These are phyloP conservation scores for Microcyclospora pomicola DNA, from an alignment of 2,329 filamentous ascomycete genomes.

Conservation along the genomic window DNA sequence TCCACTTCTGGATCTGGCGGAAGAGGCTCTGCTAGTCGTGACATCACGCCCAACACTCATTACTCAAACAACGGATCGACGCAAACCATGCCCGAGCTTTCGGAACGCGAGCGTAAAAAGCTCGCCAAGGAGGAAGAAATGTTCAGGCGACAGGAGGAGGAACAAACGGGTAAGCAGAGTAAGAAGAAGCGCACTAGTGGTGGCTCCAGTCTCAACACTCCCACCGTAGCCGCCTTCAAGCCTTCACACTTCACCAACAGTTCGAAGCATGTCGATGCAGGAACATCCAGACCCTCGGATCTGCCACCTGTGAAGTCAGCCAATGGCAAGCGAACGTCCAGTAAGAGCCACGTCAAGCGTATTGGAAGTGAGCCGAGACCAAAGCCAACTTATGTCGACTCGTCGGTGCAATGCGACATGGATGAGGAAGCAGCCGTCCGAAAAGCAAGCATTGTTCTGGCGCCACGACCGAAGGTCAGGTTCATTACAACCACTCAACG, in stretches of 20 bases:
- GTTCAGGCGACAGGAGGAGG: slow-evolving; percentile 48
- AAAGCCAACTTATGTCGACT: slow-evolving; percentile 18
- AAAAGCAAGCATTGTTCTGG: slow-evolving; percentile 1
- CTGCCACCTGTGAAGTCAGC: slow-evolving; percentile 10
- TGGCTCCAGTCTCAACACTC: slow-evolving; percentile 39
- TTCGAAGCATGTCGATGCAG: slow-evolving; percentile 16
- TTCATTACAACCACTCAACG: slow-evolving; percentile 19
- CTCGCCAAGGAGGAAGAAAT: slow-evolving; percentile 49
- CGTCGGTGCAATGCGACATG: slow-evolving; percentile 21
- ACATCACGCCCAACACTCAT: slow-evolving; percentile 45
- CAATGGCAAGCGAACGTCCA: no score
- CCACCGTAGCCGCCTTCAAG: slow-evolving; percentile 31
- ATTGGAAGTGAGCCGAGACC: slow-evolving; percentile 6
- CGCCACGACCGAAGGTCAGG: slow-evolving; percentile 9
- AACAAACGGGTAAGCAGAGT: slow-evolving; percentile 34
- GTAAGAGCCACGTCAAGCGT: background rate
- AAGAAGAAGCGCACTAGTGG: slow-evolving; percentile 45
- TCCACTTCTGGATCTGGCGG: slow-evolving; percentile 45
- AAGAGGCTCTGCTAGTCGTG: slow-evolving; percentile 44
- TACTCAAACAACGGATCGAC: slow-evolving; percentile 33
- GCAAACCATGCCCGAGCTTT: slow-evolving; percentile 35
- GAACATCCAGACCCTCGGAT: slow-evolving; percentile 13
- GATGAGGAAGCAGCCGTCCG: slow-evolving; percentile 18
- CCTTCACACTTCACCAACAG: slow-evolving; percentile 22
- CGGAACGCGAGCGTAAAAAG: slow-evolving; percentile 49